Conservation (phyloP, 1,284 basidiomycete genomes). For the Calocybe gambosa region DNA sequence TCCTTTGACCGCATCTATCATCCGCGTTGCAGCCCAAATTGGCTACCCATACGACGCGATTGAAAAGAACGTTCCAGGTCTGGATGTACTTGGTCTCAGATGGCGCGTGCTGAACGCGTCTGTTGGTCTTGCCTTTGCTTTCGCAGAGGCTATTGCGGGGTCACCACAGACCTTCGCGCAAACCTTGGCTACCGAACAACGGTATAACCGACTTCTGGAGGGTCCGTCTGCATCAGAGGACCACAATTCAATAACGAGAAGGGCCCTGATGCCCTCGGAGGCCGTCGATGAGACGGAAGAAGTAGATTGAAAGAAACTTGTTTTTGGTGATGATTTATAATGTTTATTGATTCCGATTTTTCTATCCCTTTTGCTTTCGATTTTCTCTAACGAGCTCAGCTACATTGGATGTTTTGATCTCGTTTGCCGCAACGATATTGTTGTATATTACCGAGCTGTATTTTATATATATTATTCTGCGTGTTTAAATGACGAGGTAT, state of each 20-base stretch:
- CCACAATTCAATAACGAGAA: conserved; percentile 10
- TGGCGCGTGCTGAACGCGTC: conserved; percentile 48
- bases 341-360: conserved; percentile 18
- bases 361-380: conserved; percentile 13
- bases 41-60: conserved; percentile 41
- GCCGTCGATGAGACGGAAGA: conserved; percentile 1
- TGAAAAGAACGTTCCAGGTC: conserved; percentile 21
- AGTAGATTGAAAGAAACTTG: not conserved
- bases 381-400: not conserved
- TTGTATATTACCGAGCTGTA: not conserved
- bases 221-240: not conserved
- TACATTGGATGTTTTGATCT: not conserved
- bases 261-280: conserved; percentile 11
- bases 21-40: conserved; percentile 49
- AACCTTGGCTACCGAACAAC: conserved; percentile 17
- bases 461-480: too few species aligned
- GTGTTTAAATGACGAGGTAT: too few species aligned
- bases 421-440: conserved; percentile 8
- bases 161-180: conserved; percentile 33
- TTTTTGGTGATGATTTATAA: conserved; percentile 1
- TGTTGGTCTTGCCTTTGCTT: conserved; percentile 52
- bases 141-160: conserved; percentile 48
- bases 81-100: conserved; percentile 47
- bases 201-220: conserved; percentile 12
- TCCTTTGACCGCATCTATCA: conserved; percentile 53